Evolutionary conservation across 2,329 filamentous ascomycete genomes (phyloP), one percentile per base, ranked within the genome.

Genomic region (Aspergillus sp.): DNA sequence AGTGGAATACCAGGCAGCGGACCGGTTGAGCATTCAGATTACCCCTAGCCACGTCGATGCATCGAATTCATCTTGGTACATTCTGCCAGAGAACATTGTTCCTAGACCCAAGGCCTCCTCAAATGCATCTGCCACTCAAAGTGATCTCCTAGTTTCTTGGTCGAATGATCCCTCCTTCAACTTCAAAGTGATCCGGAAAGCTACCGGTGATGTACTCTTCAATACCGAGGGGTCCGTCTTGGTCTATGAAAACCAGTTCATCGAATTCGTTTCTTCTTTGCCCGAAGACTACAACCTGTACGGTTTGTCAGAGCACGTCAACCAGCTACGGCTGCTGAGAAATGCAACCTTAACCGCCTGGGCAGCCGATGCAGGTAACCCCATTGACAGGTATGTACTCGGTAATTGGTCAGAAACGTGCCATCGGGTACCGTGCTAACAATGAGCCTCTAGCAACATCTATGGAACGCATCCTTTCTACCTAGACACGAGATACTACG

Each of bases 381-480:
- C 64, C 12, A 68, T 73, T 46, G 65, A 81, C 47, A 49, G 56
- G 67, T 68, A 46, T 54, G 65, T 58, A 8, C 12, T 27, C 26
- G 36, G 32, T 35, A 8, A 19, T 7, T 28, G 19, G 19, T 2
- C 4, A 19, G 19, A 19, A 19, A 19, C 19, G 19, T 19, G 19
- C 19, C 19, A 19, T 4, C 19, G 19, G 19, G 19, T 19, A 19
- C 19, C 8, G 8, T 28, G 6, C 29, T 35, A 28, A 8, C 9
- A 34, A 8, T 32, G 31, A 9, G 8, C 6, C 9, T 32, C 40
- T 42, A 66, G 62, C 9, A 90, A 90, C 54, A 71, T 90, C 5
- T 93, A 93, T 55, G 86, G 88, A 6, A 77, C 73, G 33, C 88
- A 93, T 53, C 84, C 88, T 0, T 81, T 90, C 57, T 93, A 91